Base-by-base conservation (phyloP, 1,139 yeast species). In the Hansenula lynferdii region DNA sequence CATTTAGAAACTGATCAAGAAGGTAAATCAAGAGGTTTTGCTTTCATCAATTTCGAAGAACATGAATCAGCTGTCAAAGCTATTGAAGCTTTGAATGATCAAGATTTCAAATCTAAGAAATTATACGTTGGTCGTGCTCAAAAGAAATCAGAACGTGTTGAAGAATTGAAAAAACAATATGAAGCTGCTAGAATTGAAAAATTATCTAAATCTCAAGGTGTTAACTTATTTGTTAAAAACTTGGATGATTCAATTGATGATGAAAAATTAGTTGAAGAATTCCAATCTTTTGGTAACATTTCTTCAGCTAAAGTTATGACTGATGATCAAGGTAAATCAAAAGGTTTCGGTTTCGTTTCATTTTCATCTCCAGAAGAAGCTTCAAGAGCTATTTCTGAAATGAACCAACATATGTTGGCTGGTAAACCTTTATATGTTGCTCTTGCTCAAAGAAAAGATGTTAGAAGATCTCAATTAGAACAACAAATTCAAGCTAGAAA, bases 311-410 rank as follows among this genome's bases (percentile, higher is more conserved):
- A 86, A 73, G 95, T 92, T 53, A 90, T 92, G 97, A 80, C 85
- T 60, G 96, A 87, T 64, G 97, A 90, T 58, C 67, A 79, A 49
- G 97, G 96, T 55, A 89, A 87, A 72, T 87, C 97, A 49, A 90
- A 86, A 76, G 97, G 98, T 54, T 92, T 92, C 65, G 98, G 98
- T 61, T 92, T 92, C 64, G 99, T 92, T 57, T 89, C 98, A 72
- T 94, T 85, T 84, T 82, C 96, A 42, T 71, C 95, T 50, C 97
- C 97, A 60, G 98, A 92, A 69, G 98, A 92, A 77, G 98, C 99
- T 54, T 86, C 96, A 58, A 89, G 89, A 75, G 99, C 99, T 51
- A 89, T 90, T 65, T 79, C 94, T 57, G 98, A 92, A 75, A 90
- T 92, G 96, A 89, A 90, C 80, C 97, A 90, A 73, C 85, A 92